Percentiles rank a stretch among this genome's conserved stretches.
Conservation (phyloP, 345 rosid species). For the Gossypium raimondii region DNA sequence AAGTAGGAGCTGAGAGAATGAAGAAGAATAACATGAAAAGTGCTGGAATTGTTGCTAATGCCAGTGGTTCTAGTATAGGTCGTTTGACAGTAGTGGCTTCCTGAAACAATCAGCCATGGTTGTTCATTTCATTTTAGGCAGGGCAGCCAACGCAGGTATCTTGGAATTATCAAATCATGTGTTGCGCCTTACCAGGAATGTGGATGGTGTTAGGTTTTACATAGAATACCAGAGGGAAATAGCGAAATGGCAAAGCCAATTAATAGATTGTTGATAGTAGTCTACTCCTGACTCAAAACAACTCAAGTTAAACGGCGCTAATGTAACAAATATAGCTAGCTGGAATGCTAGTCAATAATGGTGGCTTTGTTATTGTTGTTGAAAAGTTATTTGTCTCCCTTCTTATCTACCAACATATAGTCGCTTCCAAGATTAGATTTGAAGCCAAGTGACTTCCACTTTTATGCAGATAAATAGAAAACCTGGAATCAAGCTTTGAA, state of each 20-base stretch:
- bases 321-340: slow-evolving; percentile 8
- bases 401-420: neutral
- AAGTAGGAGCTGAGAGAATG: slow-evolving; percentile 24
- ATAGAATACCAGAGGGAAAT: neutral
- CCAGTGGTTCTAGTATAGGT: slow-evolving; percentile 30
- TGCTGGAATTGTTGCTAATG: slow-evolving; percentile 18
- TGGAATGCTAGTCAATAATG: slow-evolving; percentile 15
- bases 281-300: neutral
- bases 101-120: slow-evolving; percentile 16
- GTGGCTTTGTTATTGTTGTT: neutral
- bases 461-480: neutral
- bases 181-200: neutral
- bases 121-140: neutral
- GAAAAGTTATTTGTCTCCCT: neutral
- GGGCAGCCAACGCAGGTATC: neutral
- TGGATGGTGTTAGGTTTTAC: neutral
- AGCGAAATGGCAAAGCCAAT: neutral
- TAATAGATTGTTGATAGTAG: neutral
- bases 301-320: neutral
- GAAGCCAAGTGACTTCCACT: neutral
- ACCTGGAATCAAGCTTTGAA: neutral
- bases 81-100: slow-evolving; percentile 43
- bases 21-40: slow-evolving; percentile 36
- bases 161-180: neutral
- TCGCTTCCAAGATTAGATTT: neutral